Evolutionary conservation across 2,329 filamentous ascomycete species (phyloP).

Genomic region (Trichoderma lentiforme): DNA sequence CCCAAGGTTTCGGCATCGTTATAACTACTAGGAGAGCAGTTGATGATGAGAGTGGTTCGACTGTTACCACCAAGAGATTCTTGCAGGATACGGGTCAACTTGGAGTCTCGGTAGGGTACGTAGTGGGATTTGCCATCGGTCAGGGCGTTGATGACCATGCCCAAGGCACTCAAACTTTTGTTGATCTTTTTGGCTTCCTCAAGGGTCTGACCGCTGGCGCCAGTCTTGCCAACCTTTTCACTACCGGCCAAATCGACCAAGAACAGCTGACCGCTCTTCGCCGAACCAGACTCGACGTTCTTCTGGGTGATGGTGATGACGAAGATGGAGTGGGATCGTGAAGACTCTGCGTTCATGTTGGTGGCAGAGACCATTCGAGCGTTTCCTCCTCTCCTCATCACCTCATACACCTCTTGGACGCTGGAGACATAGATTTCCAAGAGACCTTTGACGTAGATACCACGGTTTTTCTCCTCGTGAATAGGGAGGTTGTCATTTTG

Average conservation of each 20-base stretch:
- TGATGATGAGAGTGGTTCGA: slow-evolving; percentile 96
- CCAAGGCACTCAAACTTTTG: slow-evolving; percentile 95
- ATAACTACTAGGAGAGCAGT: slow-evolving; percentile 98
- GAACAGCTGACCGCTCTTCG: slow-evolving; percentile 95
- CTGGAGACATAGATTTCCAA: slow-evolving; percentile 94
- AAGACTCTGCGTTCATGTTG: slow-evolving; percentile 99
- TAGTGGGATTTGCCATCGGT: slow-evolving; percentile 97
- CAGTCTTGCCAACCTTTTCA: slow-evolving; percentile 98
- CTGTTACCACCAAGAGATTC: slow-evolving; percentile 97
- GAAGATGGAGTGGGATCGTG: slow-evolving; percentile 96
- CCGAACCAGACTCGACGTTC: slow-evolving; percentile 92
- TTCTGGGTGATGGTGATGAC: slow-evolving; percentile 96
- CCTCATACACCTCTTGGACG: slow-evolving; percentile 93
- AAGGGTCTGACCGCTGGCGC: slow-evolving; percentile 91
- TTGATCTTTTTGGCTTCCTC: slow-evolving; percentile 99
- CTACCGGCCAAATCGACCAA: slow-evolving; percentile 97
- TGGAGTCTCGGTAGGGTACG: slow-evolving; percentile 95
- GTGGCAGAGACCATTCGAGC: slow-evolving; percentile 91
- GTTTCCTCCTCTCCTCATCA: slow-evolving; percentile 88
- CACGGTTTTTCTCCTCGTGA: slow-evolving; percentile 96
- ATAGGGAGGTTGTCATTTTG: slow-evolving; percentile 95
- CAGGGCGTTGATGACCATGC: slow-evolving; percentile 98
- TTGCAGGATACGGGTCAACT: slow-evolving; percentile 94
- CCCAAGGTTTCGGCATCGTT: slow-evolving; percentile 93
- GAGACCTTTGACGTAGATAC: slow-evolving; percentile 94